Conservation (phyloP, 768 basidiomycete species). For the Trametes cinnabarina region DNA sequence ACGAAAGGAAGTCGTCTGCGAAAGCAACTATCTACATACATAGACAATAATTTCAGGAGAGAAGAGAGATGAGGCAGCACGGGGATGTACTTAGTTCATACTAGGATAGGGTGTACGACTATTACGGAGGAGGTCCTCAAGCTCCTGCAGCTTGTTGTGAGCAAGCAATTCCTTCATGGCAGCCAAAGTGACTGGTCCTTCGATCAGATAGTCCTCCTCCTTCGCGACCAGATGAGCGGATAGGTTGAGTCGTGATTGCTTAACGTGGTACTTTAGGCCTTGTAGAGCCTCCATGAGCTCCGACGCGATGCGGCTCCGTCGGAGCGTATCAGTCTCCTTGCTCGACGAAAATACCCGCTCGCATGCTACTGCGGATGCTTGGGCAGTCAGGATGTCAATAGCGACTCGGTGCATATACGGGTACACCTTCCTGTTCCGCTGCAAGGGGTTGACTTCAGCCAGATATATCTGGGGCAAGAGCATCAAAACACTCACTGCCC, state of each 20-base stretch:
- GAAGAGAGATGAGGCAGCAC: too few relatives aligned
- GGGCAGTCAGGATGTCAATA: not conserved
- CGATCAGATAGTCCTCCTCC: conserved; percentile 5
- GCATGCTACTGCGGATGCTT: not conserved
- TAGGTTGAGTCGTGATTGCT: not conserved
- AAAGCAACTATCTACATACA: too few relatives aligned
- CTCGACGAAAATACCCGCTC: not conserved
- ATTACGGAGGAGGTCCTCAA: not conserved
- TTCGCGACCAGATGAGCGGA: not conserved
- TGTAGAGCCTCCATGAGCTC: not conserved
- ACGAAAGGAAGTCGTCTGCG: too few relatives aligned
- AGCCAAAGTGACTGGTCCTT: not conserved
- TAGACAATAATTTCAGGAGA: too few relatives aligned
- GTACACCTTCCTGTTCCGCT: not conserved
- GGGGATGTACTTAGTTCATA: too few relatives aligned
- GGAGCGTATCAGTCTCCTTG: not conserved
- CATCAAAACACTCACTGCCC: too few relatives aligned
- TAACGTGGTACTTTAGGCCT: not conserved
- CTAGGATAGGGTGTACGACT: too few relatives aligned
- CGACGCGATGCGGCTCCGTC: not conserved
- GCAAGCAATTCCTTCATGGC: not conserved
- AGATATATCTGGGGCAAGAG: too few relatives aligned
- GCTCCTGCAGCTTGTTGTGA: not conserved
- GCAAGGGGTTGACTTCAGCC: too few relatives aligned
- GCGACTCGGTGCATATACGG: not conserved